Evolutionary conservation across 2,329 filamentous ascomycete species (phyloP), one percentile per base, ranked within the genome.

Genomic region (Xylaria digitata): DNA sequence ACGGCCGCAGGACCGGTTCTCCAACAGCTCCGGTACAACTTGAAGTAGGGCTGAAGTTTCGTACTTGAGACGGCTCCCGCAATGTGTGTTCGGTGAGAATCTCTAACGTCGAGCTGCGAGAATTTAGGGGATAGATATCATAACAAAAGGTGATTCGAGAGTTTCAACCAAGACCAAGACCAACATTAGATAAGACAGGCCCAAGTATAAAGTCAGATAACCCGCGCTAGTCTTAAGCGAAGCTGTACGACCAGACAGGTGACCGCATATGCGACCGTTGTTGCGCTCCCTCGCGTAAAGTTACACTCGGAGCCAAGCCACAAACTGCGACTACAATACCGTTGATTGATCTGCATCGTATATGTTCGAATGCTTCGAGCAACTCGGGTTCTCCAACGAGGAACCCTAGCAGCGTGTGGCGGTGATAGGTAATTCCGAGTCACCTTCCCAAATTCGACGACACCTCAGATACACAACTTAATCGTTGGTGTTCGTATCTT

Each of bases 161-260:
- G 19, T 40, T 32, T 43, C 49, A 49, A 40, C 34, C 13, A 42
- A 46, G 21, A 34, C 50, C 13, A 8, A 57, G 30, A 49, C 37
- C 23, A 64, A 60, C n/a, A n/a, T 48, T 15, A 5, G 32, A 57
- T 61, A 53, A 37, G 23, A 43, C 52, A 57, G 48, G 42, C 43
- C 11, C 23, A 21, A 54, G 48, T 37, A 26, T 49, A 53, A 46
- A 56, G 65, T 49, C 52, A 63, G 56, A 52, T 53, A 42, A 45
- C 45, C 49, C 26, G 57, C 45, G n/a, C 55, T 53, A 40, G 23
- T 37, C 32, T 32, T 50, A 61, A 65, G 40, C 46, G 40, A 67
- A 32, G 55, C 37, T 43, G 50, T 21, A 21, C 1, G 32, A 40
- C 17, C 2, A 37, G 21, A 43, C 45, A 37, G 26, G 54, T 58